phyloP scores from a whole-genome alignment of 352 stramenopile genomes.

The Phytophthora crassamura region DNA sequence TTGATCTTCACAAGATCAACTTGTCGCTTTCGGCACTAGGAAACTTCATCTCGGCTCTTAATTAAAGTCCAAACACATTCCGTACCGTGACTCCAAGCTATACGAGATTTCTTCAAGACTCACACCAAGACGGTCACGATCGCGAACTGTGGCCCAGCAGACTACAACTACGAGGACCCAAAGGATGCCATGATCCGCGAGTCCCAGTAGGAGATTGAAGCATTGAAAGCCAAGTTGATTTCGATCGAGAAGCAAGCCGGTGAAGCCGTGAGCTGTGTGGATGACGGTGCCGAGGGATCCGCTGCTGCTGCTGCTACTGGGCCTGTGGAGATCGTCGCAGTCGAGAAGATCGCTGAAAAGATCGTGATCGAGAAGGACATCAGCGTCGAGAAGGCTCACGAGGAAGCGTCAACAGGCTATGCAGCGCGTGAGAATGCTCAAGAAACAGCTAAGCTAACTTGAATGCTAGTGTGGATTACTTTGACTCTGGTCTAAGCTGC shows the following conservation, averaged over 20 bases:
- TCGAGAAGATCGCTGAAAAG: conserved; percentile 69
- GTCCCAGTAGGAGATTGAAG: conserved; percentile 97
- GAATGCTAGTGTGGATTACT: too few species aligned
- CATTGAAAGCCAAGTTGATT: conserved; percentile 87
- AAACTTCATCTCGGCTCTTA: conserved; percentile 89
- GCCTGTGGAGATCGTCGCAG: conserved; percentile 49
- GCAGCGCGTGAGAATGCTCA: too few species aligned
- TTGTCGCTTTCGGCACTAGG: conserved; percentile 81
- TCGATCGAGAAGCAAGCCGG: conserved; percentile 62
- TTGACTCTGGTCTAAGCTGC: too few species aligned
- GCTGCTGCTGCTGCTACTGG: background rate
- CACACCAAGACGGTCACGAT: conserved; percentile 98
- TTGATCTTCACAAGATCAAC: too few species aligned
- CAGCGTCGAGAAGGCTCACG: conserved; percentile 72
- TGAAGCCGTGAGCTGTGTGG: conserved; percentile 18
- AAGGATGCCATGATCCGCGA: conserved; percentile 98
- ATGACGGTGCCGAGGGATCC: background rate
- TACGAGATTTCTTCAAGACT: conserved; percentile 97
- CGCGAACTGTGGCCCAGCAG: conserved; percentile 96
- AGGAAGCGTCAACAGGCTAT: too few species aligned
- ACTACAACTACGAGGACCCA: conserved; percentile 99
- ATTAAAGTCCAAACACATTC: conserved; percentile 85
- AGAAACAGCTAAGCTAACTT: conserved; percentile 8
- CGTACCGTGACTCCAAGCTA: conserved; percentile 96
- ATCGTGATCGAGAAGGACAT: conserved; percentile 76